phyloP scores from a whole-genome alignment of 129 eudicot genomes.

The Helianthus tuberosus region DNA sequence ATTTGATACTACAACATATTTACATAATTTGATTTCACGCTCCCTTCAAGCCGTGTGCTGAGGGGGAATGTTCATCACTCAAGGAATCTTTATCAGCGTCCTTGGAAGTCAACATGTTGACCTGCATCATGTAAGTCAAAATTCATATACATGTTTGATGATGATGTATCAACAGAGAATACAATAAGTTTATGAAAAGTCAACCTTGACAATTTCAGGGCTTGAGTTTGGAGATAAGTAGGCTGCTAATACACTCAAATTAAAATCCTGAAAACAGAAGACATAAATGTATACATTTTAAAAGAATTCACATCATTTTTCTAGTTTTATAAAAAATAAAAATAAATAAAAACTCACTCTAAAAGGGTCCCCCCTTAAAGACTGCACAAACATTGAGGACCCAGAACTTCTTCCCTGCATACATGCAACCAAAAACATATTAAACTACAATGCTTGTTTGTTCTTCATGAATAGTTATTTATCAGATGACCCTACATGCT shows the following conservation, averaged over 20 bases:
- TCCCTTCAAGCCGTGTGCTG: constrained; percentile 57
- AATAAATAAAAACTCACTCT: constrained; percentile 51
- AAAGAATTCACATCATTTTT: background rate
- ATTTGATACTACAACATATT: constrained; percentile 9
- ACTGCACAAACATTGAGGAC: constrained; percentile 94
- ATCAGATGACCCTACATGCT: background rate
- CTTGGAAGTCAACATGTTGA: constrained; percentile 51
- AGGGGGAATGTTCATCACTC: constrained; percentile 31
- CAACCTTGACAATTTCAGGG: constrained; percentile 88
- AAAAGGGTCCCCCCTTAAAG: constrained; percentile 94
- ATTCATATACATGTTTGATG: background rate
- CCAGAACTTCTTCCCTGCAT: constrained; percentile 80
- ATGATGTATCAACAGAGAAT: background rate
- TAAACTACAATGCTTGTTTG: background rate
- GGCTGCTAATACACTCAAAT: constrained; percentile 89
- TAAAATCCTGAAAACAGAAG: constrained; percentile 61
- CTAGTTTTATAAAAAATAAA: background rate
- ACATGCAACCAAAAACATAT: constrained; percentile 23
- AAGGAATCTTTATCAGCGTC: constrained; percentile 50
- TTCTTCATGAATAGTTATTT: constrained; percentile 1
- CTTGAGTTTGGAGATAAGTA: constrained; percentile 78
- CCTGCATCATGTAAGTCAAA: constrained; percentile 28
- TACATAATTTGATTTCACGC: constrained; percentile 17
- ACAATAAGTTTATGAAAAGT: background rate
- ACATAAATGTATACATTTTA: background rate